Evolutionary conservation across 495 filamentous ascomycete species (phyloP), one percentile per base, ranked within the genome.

Genomic region (Xylaria nigripes): DNA sequence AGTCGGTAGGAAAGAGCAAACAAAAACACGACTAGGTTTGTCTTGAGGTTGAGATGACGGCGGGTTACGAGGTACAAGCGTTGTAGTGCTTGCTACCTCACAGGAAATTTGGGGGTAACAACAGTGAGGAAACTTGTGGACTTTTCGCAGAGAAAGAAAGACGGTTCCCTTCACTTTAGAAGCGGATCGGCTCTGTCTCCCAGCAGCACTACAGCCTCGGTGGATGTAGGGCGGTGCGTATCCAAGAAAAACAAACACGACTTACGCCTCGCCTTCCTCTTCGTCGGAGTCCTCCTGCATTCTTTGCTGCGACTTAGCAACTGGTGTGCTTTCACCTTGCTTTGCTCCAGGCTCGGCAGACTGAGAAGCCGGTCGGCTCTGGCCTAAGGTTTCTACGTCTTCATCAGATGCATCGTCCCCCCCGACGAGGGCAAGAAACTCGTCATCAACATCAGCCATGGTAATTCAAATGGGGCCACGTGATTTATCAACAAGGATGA

Each of bases 221-320:
- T 36, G 13, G 3, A n/a, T 6, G 13, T 3, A 36, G 8, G 8
- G 4, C 27, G 27, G 27, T 9, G 4, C 4, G 32, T 36, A 36
- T 7, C 27, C 32, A 36, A 36, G 4, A 2, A 36, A 36, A 6
- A 6, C 15, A 13, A n/a, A 12, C 6, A 36, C 15, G 5, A 83
- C 89, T 82, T 76, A 94, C 90, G 88, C 77, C 76, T 94, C 88
- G 60, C 86, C 89, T 70, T 94, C 77, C 68, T 94, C 77, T 47
- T 86, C 84, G 47, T 87, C 86, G 43, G 79, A 81, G 45, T 89
- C 84, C 62, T 84, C 77, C 43, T 73, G 77, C 53, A 56, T 65
- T 57, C 71, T 68, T 55, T 63, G 61, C 29, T 71, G 61, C 44
- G 56, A 13, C 64, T 72, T 73, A n/a, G 53, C 16, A 7, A 42